Base-by-base conservation (phyloP, 2,329 filamentous ascomycete species). In the Byssochlamys sp. region DNA sequence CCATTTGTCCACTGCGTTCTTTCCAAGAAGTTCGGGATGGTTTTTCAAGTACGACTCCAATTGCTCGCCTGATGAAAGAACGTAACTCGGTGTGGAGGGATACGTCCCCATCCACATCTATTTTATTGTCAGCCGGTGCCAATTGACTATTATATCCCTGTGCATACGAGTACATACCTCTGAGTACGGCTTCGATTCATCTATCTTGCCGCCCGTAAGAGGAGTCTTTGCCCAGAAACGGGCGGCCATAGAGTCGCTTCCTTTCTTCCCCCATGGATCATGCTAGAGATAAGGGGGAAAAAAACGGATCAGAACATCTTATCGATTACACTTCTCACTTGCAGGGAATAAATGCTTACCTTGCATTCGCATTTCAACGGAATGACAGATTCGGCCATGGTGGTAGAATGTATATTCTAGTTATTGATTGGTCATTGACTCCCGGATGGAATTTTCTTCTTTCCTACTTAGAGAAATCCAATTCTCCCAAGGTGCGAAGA, bases 21-120 rank as follows among this genome's bases (percentile, higher is more conserved):
- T 78, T 2, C 88, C 88, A 1, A 91, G 77, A 0, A 90, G 77
- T 58, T 81, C 75, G 24, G 85, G 78, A 35, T 84, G 78, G 66
- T 88, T 77, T 61, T 87, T 79, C 31, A 91, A 73, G 14, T 88
- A 80, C 25, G 87, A 80, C 60, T 84, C 80, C 1, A 91, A 80
- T 28, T 81, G 75, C 67, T 89, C 81, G 28, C 83, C 84, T 0
- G 82, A 86, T 25, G 77, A 75, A 14, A 87, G 73, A 1, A 88
- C 76, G 56, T 83, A 82, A 1, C 85, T 87, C 0, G 87, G 87
- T 27, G 86, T 81, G 45, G 83, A 83, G 0, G 87, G 86, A 67
- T 91, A 90, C 51, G 88, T 89, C 3, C 86, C 87, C 77, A 90
- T 87, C 87, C 87, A 90, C 80, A 87, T 84, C 73, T 75, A 10